A percentile compares a stretch with the other conserved stretches of the same genome.
Conservation (phyloP, 1,284 basidiomycete genomes). For the Afroboletus lepidellus region DNA sequence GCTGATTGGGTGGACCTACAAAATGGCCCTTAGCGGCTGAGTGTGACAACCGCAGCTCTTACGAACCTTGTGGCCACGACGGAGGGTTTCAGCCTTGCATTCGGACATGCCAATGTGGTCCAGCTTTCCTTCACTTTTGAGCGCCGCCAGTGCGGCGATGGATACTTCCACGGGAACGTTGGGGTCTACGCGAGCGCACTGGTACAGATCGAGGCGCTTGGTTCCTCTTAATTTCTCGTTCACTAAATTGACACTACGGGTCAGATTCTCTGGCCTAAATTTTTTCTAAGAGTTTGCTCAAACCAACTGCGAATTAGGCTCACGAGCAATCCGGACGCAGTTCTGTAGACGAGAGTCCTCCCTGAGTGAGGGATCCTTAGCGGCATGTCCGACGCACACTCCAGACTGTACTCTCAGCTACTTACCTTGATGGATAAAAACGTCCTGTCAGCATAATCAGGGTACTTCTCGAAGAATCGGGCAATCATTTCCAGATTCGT, state of each 20-base stretch:
- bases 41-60: neutral
- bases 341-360: neutral
- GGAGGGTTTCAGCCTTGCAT: constrained; percentile 46
- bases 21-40: neutral
- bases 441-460: constrained; percentile 49
- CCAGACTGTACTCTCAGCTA: neutral
- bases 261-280: constrained; percentile 35
- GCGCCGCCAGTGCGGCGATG: constrained; percentile 31
- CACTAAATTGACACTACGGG: constrained; percentile 40
- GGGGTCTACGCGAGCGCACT: constrained; percentile 41
- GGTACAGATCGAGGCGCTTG: constrained; percentile 50
- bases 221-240: constrained; percentile 43
- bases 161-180: constrained; percentile 38
- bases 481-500: constrained; percentile 44
- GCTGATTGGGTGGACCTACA: constrained; percentile 46
- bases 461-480: constrained; percentile 49
- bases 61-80: constrained; percentile 42
- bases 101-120: constrained; percentile 55
- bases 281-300: neutral
- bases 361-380: constrained; percentile 4
- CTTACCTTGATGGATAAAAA: constrained; percentile 43
- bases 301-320: neutral
- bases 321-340: constrained; percentile 8
- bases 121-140: constrained; percentile 45
- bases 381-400: neutral